Evolutionary conservation across 1,139 yeast genomes (phyloP), one percentile per base, ranked within the genome.

Genomic region (Candida freyschussii): DNA sequence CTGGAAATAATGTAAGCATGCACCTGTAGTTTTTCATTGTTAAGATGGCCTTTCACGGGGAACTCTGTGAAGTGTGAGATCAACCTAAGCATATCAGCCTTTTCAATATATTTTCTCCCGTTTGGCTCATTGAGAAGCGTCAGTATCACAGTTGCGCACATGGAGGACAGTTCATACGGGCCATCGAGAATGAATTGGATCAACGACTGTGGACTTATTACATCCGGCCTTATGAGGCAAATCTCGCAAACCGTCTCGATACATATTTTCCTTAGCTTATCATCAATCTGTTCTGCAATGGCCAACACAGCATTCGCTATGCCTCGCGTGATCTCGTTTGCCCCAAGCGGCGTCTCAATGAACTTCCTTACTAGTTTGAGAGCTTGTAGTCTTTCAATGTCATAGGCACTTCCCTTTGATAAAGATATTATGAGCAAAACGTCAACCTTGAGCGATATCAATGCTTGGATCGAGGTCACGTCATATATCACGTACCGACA

Each of bases 361-460:
- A 83, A 75, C 27, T 69, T 63, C 21, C 96, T 65, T 1, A 86
- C 59, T 19, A 89, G 62, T 48, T 80, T 82, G 23, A 91, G 50
- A 0, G 95, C 95, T 50, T 89, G 89, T 28, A 78, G 78, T 42
- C 91, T 71, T 50, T 89, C 96, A 4, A 75, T 57, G 18, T 75
- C 65, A 27, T 64, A 59, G 20, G 65, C 56, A 17, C 72, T 69
- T 7, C 57, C 63, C 35, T 77, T 75, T 0, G 85, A 69, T 32
- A 91, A 60, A 0, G 93, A 69, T 13, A 78, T 65, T 5, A 84
- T 72, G 9, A 87, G 57, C 45, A 79, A 73, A 5, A 74, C 68
- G 40, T 85, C 83, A 9, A 85, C 53, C 37, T 75, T 72, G 30
- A 74, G 50, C 7, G 67, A 60, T 19, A 69, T 65, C 26, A 77